These are phyloP conservation scores for Pythium grandisporangium DNA, from an alignment of 352 stramenopile genomes.

Conservation along the genomic window DNA sequence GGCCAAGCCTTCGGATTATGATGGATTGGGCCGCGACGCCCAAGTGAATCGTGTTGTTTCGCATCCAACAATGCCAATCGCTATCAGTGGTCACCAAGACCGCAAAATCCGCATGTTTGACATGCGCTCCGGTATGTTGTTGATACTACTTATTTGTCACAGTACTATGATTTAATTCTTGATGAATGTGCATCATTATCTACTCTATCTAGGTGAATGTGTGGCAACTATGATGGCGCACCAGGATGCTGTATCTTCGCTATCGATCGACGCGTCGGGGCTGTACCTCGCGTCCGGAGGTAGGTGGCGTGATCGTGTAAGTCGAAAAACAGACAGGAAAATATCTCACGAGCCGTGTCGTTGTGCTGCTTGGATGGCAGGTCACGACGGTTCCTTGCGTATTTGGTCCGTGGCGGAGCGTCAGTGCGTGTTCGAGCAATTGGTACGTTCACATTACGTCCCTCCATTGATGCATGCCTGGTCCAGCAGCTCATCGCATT, in stretches of 20 bases:
- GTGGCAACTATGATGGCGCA: constrained; percentile 68
- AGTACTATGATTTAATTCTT: too few species aligned
- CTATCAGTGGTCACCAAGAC: constrained; percentile 76
- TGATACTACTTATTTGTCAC: too few species aligned
- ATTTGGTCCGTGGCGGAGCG: constrained; percentile 78
- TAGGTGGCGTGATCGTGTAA: constrained; percentile 10
- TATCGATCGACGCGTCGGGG: constrained; percentile 70
- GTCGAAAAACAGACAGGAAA: too few species aligned
- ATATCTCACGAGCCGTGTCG: constrained; percentile 2
- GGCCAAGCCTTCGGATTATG: constrained; percentile 51
- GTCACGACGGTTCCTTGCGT: constrained; percentile 76
- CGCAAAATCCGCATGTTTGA: constrained; percentile 82
- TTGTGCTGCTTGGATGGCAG: constrained; percentile 13
- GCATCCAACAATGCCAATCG: constrained; percentile 78
- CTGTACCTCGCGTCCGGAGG: constrained; percentile 69
- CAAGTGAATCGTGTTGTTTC: constrained; percentile 65
- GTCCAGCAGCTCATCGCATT: background rate
- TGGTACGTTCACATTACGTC: constrained; percentile 24
- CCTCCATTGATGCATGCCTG: too few species aligned
- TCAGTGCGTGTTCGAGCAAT: constrained; percentile 82
- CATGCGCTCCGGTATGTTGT: constrained; percentile 60
- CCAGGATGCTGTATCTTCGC: constrained; percentile 69
- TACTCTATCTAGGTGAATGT: constrained; percentile 62
- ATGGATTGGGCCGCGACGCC: constrained; percentile 37
- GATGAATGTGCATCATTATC: too few species aligned